A percentile compares a stretch with the other conserved stretches of the same genome.
These are phyloP conservation scores for Penicillium sp. DNA, from an alignment of 2,329 filamentous ascomycete species.

Conservation along the genomic window DNA sequence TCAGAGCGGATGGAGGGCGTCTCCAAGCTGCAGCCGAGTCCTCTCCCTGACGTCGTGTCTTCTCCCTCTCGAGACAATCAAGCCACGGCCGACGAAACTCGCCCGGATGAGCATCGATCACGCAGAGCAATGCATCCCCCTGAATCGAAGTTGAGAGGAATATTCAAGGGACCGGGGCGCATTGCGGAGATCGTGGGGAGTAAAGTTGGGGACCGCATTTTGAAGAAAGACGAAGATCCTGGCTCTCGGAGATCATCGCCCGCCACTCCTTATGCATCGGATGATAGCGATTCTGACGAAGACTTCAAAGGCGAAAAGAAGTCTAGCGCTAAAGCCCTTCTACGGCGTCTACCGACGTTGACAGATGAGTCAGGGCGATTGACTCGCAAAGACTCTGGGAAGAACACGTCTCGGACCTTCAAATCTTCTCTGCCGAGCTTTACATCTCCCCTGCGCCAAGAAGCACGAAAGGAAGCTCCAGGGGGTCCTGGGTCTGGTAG, in stretches of 20 bases:
- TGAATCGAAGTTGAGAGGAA: constrained; percentile 63
- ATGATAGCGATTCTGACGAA: constrained; percentile 48
- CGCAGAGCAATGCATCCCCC: constrained; percentile 35
- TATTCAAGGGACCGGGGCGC: constrained; percentile 69
- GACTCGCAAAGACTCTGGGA: constrained; percentile 35
- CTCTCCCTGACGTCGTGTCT: constrained; percentile 27
- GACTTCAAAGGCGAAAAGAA: constrained; percentile 37
- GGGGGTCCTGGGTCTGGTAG: constrained; percentile 17
- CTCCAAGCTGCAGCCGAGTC: constrained; percentile 28
- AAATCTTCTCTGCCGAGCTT: constrained; percentile 51
- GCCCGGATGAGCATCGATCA: constrained; percentile 26
- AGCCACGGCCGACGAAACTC: constrained; percentile 18
- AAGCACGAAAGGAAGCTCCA: constrained; percentile 34
- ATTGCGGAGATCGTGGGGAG: constrained; percentile 69
- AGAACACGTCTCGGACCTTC: constrained; percentile 38
- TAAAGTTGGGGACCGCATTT: constrained; percentile 58
- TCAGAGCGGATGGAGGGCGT: constrained; percentile 16
- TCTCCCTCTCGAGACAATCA: constrained; percentile 27
- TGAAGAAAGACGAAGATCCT: constrained; percentile 53
- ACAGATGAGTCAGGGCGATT: constrained; percentile 35
- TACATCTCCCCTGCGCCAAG: constrained; percentile 46
- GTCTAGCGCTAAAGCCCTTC: constrained; percentile 25
- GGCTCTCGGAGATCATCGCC: constrained; percentile 45
- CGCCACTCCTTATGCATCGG: constrained; percentile 45
- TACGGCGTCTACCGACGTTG: constrained; percentile 34